Evolutionary conservation across 305 asterid species (phyloP), one percentile per base, ranked within the genome.

Genomic region (Fraxinus floribunda): DNA sequence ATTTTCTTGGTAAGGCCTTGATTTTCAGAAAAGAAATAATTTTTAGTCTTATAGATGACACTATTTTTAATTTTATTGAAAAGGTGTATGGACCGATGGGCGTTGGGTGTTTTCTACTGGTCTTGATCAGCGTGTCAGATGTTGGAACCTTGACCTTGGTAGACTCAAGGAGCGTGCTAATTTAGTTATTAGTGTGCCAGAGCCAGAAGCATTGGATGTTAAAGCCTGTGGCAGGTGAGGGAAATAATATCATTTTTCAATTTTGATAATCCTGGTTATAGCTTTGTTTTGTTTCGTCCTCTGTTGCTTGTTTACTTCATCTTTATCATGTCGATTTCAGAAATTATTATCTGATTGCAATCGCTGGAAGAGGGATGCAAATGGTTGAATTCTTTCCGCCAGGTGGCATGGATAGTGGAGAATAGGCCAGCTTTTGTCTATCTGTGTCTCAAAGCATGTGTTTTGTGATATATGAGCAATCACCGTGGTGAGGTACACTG

Each of bases 301-400:
- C 13, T 32, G 8, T 46, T 34, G 7, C 29, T 30, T 29, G 39
- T 41, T 57, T 62, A 35, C 38, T 77, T 72, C 78, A 62, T 76
- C 57, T 11, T 82, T 62, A 64, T 81, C 46, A 5, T 78, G 75
- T 46, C 18, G 30, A 75, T 79, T 82, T 66, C 95, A 95, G 98
- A 91, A 81, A 89, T 86, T 87, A 79, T 87, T 95, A 93, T 91
- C 91, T 89, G 93, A 93, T 95, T 78, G 92, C 90, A 79, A 97
- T 95, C n/a, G 97, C 97, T 79, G 99, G 99, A 84, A 91, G 99
- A 87, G 99, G 99, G 84, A 92, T 95, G 94, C 98, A 95, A 87
- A 93, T 92, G 93, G 86, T 94, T 46, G 94, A 92, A 80, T 93
- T 95, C 82, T 46, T 80, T 52, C 90, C 90, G 76, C 80, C 84